phyloP scores from a whole-genome alignment of 164 flowering plant genomes.

The Aristolochia californica region DNA sequence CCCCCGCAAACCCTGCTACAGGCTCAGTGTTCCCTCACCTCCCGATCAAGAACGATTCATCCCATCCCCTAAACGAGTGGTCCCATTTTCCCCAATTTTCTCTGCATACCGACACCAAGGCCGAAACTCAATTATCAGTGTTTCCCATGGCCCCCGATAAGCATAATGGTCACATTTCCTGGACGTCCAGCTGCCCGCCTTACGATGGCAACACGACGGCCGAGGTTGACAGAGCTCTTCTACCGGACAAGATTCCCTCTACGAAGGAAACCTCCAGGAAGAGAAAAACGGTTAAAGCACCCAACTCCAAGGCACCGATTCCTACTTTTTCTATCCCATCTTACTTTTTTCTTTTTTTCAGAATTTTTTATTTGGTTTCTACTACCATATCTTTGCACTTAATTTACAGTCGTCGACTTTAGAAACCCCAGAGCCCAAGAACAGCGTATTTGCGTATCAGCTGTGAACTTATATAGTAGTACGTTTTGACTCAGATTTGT shows the following conservation, averaged over 20 bases:
- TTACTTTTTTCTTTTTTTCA: background rate
- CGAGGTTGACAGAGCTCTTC: constrained; percentile 10
- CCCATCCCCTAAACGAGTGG: no score
- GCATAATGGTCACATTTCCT: constrained; percentile 17
- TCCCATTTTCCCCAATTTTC: constrained; percentile 27
- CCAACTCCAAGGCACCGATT: constrained; percentile 32
- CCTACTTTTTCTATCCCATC: constrained; percentile 1
- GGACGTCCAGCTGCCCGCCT: constrained; percentile 37
- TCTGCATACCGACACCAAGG: no score
- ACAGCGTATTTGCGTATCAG: no score
- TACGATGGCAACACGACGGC: constrained; percentile 6
- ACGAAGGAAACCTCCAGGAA: constrained; percentile 43
- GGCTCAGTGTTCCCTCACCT: background rate
- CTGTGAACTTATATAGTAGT: no score
- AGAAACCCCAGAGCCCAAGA: no score
- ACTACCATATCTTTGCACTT: no score
- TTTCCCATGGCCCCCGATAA: constrained; percentile 1
- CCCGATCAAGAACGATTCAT: no score
- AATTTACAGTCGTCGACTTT: background rate
- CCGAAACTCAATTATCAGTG: constrained; percentile 14
- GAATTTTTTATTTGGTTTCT: no score
- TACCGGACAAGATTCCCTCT: constrained; percentile 18
- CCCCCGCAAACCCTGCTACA: background rate
- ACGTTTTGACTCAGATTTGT: constrained; percentile 2
- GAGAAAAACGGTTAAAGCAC: constrained; percentile 45